Evolutionary conservation across 495 filamentous ascomycete genomes (phyloP).

Genomic region (Xylaria venustula): DNA sequence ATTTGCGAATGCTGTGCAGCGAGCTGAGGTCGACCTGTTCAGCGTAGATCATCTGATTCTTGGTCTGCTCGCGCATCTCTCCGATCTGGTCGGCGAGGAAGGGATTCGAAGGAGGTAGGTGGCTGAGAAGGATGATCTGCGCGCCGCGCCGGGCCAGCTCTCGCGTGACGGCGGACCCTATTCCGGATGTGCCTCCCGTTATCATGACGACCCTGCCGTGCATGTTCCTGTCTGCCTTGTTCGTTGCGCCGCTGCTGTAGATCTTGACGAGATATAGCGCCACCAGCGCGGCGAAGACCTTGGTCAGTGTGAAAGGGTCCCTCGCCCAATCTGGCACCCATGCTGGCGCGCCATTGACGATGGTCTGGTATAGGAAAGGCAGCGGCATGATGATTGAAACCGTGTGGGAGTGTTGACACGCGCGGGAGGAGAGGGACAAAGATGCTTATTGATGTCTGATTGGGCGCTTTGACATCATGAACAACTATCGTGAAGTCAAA

Average conservation of each 20-base stretch:
- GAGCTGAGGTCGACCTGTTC: slow-evolving; percentile 90
- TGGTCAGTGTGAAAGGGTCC: slow-evolving; percentile 53
- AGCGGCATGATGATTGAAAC: slow-evolving; percentile 66
- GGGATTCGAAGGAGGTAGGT: slow-evolving; percentile 72
- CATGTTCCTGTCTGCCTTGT: slow-evolving; percentile 79
- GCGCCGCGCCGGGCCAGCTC: slow-evolving; percentile 80
- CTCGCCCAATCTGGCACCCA: slow-evolving; percentile 61
- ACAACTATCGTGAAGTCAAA: slow-evolving; percentile 7
- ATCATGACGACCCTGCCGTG: slow-evolving; percentile 91
- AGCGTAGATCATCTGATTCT: slow-evolving; percentile 88
- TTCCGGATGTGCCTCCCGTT: slow-evolving; percentile 92
- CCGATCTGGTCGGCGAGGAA: slow-evolving; percentile 92
- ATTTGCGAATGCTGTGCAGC: slow-evolving; percentile 81
- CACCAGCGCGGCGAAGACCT: slow-evolving; percentile 55
- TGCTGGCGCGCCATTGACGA: slow-evolving; percentile 61
- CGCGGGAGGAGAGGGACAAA: not conserved
- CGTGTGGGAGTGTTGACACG: not conserved
- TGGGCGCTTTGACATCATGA: not conserved
- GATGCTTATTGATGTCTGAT: not conserved
- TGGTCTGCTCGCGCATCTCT: slow-evolving; percentile 75
- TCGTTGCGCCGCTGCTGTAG: slow-evolving; percentile 74
- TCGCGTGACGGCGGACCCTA: slow-evolving; percentile 73
- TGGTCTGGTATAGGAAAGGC: slow-evolving; percentile 60
- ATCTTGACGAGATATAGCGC: slow-evolving; percentile 68
- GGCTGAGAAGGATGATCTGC: slow-evolving; percentile 87